Conservation (phyloP, 495 filamentous ascomycete species). For the Podospora appendiculata region DNA sequence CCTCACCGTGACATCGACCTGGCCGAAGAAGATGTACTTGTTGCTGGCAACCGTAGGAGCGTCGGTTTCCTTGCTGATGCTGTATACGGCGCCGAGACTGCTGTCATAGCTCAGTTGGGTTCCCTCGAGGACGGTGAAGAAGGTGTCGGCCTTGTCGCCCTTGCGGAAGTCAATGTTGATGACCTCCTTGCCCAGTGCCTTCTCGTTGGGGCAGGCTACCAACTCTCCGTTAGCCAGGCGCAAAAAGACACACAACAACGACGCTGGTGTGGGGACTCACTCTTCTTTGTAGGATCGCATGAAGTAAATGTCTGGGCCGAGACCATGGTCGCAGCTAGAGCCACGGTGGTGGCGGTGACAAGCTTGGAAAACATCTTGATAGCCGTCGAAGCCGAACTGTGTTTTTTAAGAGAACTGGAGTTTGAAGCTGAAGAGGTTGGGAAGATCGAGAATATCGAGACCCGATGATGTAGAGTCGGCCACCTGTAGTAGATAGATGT, state of each 20-base stretch:
- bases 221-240: neutral
- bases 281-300: constrained; percentile 64
- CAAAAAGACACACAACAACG: neutral
- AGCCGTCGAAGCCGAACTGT: neutral
- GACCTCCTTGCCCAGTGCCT: constrained; percentile 57
- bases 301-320: constrained; percentile 66
- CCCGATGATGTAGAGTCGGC: too few species aligned
- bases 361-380: constrained; percentile 36
- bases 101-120: constrained; percentile 55
- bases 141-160: constrained; percentile 42
- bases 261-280: constrained; percentile 36
- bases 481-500: too few species aligned
- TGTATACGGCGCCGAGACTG: constrained; percentile 66
- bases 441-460: too few species aligned
- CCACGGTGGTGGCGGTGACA: constrained; percentile 27
- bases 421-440: neutral
- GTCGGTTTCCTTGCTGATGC: constrained; percentile 64
- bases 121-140: constrained; percentile 58
- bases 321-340: constrained; percentile 38
- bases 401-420: neutral
- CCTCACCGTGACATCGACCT: constrained; percentile 57
- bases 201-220: constrained; percentile 57
- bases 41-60: constrained; percentile 63
- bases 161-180: constrained; percentile 70
- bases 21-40: constrained; percentile 77